phyloP scores from a whole-genome alignment of 768 basidiomycete genomes.

The Phylloporus scabripes region DNA sequence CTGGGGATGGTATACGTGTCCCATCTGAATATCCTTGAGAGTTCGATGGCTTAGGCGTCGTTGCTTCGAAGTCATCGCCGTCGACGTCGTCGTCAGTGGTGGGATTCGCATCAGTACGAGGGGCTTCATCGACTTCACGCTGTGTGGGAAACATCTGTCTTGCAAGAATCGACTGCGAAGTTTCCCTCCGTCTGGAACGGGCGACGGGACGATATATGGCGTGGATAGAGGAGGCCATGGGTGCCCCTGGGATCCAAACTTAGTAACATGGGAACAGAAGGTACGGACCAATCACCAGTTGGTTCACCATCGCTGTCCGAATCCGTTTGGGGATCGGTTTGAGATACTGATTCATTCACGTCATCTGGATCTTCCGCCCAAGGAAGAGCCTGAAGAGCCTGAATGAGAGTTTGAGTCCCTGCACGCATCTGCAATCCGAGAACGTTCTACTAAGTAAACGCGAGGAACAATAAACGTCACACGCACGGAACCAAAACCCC shows the following conservation, averaged over 20 bases:
- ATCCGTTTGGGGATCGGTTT: conserved; percentile 36
- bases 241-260: conserved; percentile 31
- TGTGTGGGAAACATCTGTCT: conserved; percentile 5
- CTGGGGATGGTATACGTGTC: conserved; percentile 1
- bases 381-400: conserved; percentile 81
- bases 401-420: conserved; percentile 85
- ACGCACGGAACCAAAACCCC: conserved; percentile 68
- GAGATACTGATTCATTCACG: conserved; percentile 53
- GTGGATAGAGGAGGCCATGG: conserved; percentile 80
- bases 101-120: conserved; percentile 29
- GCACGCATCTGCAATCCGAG: conserved; percentile 61
- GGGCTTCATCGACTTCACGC: conserved; percentile 28
- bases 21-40: conserved; percentile 10
- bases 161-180: conserved; percentile 14
- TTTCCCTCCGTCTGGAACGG: conserved; percentile 47
- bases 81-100: conserved; percentile 50
- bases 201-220: conserved; percentile 80
- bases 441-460: neutral
- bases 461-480: neutral
- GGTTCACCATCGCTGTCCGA: conserved; percentile 64
- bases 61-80: conserved; percentile 53
- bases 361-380: conserved; percentile 67
- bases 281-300: conserved; percentile 23
- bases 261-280: neutral
- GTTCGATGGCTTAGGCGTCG: conserved; percentile 38